A percentile compares a stretch with the other conserved stretches of the same genome.
phyloP scores from a whole-genome alignment of 208 protist species.

The Chromosphaera perkinsii region DNA sequence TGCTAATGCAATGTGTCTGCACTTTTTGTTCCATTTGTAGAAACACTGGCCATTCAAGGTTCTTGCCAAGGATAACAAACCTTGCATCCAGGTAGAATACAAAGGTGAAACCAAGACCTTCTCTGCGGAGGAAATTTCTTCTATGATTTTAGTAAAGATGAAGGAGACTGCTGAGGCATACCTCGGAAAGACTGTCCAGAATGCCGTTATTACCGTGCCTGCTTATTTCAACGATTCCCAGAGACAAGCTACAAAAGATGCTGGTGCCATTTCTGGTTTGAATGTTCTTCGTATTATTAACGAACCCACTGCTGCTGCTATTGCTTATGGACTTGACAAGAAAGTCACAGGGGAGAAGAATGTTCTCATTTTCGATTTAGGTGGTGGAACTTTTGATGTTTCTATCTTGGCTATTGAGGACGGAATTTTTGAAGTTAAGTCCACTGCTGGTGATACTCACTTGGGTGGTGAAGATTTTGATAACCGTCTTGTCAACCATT shows the following conservation, averaged over 20 bases:
- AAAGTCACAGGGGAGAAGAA: conserved; percentile 61
- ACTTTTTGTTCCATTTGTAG: no score
- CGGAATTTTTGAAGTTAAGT: conserved; percentile 97
- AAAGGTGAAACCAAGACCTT: conserved; percentile 74
- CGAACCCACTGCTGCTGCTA: conserved; percentile 98
- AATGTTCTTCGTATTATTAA: conserved; percentile 99
- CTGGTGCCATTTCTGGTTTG: conserved; percentile 76
- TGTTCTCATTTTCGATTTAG: conserved; percentile 96
- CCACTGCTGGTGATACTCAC: conserved; percentile 97
- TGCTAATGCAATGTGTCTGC: no score
- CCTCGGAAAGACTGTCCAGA: conserved; percentile 79
- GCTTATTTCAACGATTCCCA: conserved; percentile 95
- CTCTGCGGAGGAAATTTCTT: conserved; percentile 79
- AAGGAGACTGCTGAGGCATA: conserved; percentile 88
- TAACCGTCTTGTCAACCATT: conserved; percentile 92
- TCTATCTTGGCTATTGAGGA: conserved; percentile 96
- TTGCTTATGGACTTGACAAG: conserved; percentile 92
- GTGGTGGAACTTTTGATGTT: conserved; percentile 96
- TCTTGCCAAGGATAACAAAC: conserved; percentile 64
- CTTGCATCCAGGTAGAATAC: conserved; percentile 67
- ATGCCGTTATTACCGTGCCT: conserved; percentile 91
- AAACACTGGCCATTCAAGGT: conserved; percentile 83
- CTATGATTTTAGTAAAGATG: conserved; percentile 87
- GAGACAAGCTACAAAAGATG: conserved; percentile 82
- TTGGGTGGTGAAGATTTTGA: conserved; percentile 98